These are phyloP conservation scores for Boeremia lycopersici DNA, from an alignment of 2,329 filamentous ascomycete species.

Conservation along the genomic window DNA sequence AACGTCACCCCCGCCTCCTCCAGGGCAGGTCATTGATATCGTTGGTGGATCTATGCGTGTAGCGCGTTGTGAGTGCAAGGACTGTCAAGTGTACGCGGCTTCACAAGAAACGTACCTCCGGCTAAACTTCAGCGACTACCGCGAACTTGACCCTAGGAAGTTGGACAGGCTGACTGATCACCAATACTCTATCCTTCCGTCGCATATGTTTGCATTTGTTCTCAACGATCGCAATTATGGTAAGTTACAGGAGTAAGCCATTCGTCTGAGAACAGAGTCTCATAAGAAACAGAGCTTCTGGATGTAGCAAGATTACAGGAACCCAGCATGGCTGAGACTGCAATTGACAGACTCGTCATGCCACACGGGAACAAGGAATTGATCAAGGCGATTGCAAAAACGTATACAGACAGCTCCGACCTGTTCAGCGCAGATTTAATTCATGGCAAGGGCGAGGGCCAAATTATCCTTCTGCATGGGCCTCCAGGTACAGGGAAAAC, in stretches of 20 bases:
- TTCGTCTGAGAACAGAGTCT: background rate
- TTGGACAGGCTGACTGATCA: background rate
- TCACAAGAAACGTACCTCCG: background rate
- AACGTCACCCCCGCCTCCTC: background rate
- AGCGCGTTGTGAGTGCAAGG: background rate
- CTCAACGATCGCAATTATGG: constrained; percentile 13
- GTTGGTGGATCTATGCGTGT: background rate
- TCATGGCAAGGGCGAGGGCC: constrained; percentile 43
- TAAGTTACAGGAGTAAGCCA: background rate
- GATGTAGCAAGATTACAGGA: background rate
- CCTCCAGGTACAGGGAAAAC: constrained; percentile 97
- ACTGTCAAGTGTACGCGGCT: background rate
- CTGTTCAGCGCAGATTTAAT: constrained; percentile 48
- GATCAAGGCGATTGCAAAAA: constrained; percentile 2
- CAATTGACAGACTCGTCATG: constrained; percentile 2
- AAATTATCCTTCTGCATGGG: constrained; percentile 54
- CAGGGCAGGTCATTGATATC: background rate
- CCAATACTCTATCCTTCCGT: constrained; percentile 6
- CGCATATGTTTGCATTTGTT: constrained; percentile 15
- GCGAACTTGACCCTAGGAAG: background rate
- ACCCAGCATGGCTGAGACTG: background rate
- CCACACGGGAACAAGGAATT: background rate
- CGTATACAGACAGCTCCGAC: background rate
- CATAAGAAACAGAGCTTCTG: background rate
- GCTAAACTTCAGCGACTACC: background rate